Evolutionary conservation across 768 basidiomycete genomes (phyloP).

Genomic region (Nidula microcarpa): DNA sequence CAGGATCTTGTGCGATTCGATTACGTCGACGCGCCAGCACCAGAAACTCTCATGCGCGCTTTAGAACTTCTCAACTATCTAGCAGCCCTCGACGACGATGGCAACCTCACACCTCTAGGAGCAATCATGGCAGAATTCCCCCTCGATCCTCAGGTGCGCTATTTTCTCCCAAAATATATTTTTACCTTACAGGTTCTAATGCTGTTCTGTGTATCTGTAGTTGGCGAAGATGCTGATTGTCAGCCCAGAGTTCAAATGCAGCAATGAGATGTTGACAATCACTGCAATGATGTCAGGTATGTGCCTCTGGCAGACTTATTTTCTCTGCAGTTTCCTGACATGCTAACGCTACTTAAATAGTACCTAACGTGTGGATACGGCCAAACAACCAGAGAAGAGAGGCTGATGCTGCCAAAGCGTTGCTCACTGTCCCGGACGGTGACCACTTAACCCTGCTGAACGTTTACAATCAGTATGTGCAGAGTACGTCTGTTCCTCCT

Average conservation of each 20-base stretch:
- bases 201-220: conserved; percentile 25
- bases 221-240: conserved; percentile 92
- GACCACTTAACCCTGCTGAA: conserved; percentile 95
- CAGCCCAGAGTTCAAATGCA: conserved; percentile 94
- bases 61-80: conserved; percentile 92
- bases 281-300: conserved; percentile 94
- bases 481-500: conserved; percentile 48
- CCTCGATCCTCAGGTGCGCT: conserved; percentile 86
- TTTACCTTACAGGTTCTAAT: not conserved
- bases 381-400: conserved; percentile 86
- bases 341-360: conserved; percentile 25
- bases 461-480: conserved; percentile 89
- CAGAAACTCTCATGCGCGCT: conserved; percentile 96
- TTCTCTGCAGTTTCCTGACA: not conserved
- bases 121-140: conserved; percentile 97
- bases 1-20: conserved; percentile 86
- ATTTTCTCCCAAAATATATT: not conserved
- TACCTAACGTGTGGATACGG: conserved; percentile 93
- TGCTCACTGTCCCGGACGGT: conserved; percentile 89
- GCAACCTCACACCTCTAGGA: conserved; percentile 83
- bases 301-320: not conserved
- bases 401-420: conserved; percentile 88
- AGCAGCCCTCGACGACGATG: conserved; percentile 91
- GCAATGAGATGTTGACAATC: conserved; percentile 92
- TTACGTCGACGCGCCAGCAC: conserved; percentile 91